Evolutionary conservation across 116 monocot genomes (phyloP).

Genomic region (Zostera marina): DNA sequence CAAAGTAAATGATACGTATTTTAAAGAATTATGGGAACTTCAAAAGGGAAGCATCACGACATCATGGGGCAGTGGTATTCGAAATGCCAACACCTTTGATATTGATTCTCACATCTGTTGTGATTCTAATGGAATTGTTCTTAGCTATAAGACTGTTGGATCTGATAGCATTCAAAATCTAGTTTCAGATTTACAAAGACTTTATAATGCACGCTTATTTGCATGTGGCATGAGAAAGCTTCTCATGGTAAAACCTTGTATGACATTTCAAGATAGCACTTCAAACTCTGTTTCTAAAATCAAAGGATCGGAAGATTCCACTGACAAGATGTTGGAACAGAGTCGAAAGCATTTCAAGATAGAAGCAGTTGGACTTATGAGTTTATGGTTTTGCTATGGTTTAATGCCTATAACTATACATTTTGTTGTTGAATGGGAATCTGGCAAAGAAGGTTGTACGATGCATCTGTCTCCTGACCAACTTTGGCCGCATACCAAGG

Average conservation of each 20-base stretch:
- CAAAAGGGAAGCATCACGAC: constrained; percentile 55
- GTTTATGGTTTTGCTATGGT: constrained; percentile 95
- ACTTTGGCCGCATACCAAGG: constrained; percentile 99
- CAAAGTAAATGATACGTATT: constrained; percentile 80
- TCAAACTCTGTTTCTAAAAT: constrained; percentile 22
- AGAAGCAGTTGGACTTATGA: constrained; percentile 96
- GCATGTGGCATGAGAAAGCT: constrained; percentile 77
- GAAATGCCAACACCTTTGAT: constrained; percentile 96
- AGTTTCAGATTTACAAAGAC: constrained; percentile 74
- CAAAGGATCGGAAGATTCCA: constrained; percentile 29
- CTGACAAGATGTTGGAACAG: constrained; percentile 60
- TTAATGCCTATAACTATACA: constrained; percentile 76
- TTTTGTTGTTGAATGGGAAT: constrained; percentile 99
- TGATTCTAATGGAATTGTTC: constrained; percentile 73
- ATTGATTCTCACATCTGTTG: constrained; percentile 81
- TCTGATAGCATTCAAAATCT: constrained; percentile 67
- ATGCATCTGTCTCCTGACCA: constrained; percentile 99
- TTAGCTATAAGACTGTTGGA: constrained; percentile 71
- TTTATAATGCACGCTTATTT: constrained; percentile 82
- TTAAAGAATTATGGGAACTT: constrained; percentile 84
- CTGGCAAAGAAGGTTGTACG: constrained; percentile 83
- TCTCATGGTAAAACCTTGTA: constrained; percentile 46
- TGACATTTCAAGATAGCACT: constrained; percentile 41
- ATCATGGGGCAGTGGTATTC: constrained; percentile 65
- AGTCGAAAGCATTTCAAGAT: constrained; percentile 81